Evolutionary conservation across 805 yeast genomes (phyloP), one percentile per base, ranked within the genome.

Genomic region (Debaryomyces tyrocola): DNA sequence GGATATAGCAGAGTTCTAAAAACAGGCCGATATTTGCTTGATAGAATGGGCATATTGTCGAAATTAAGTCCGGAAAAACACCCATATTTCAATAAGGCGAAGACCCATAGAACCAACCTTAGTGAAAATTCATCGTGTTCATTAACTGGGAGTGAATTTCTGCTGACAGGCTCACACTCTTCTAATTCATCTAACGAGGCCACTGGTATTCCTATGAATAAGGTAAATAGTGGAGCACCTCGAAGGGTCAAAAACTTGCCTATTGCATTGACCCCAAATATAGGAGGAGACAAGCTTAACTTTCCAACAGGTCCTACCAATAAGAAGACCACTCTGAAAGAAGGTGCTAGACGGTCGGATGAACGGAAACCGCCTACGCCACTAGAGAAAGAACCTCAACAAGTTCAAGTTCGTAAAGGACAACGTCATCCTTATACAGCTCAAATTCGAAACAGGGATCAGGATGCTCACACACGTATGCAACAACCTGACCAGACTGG

Each of bases 121-220:
- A 42, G 38, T 18, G 18, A 35, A 10, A 35, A 35, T 15, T 35
- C 38, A 12, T 35, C 34, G 2, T 40, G 34, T 33, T 62, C 66
- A 11, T 49, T 54, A 36, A 53, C 54, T 20, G 63, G 66, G 31
- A 65, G 70, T 51, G 74, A 69, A 24, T 63, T 69, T 37, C 70
- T 59, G 67, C 46, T 62, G 48, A 59, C 61, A 14, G 56, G 56
- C 12, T 65, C 70, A 17, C 62, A 59, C 35, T 60, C 66, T 34
- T 66, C 70, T 15, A 55, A 56, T 41, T 61, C 71, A 4, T 64
- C 70, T 18, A 41, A 50, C 38, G 67, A 62, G 20, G 45, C 58
- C n/a, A 20, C 24, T 18, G n/a, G 24, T 6, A 18, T n/a, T 11
- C 20, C 38, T 2, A 21, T 14, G 21, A 37, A 37, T 4, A 35